These are phyloP conservation scores for Ailanthus altissimus DNA, from an alignment of 345 rosid species.

Conservation along the genomic window DNA sequence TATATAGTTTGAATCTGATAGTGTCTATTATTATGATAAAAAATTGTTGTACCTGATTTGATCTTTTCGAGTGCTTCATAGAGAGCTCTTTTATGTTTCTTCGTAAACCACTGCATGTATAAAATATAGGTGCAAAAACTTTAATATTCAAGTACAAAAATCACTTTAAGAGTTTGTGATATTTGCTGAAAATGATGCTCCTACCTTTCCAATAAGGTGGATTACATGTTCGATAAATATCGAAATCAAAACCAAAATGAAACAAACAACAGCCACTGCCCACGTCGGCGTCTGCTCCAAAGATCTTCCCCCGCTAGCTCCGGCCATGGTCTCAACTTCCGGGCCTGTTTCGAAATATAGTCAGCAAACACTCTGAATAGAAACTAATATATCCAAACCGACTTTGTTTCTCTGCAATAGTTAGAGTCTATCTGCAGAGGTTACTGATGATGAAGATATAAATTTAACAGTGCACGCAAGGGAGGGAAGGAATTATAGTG, in stretches of 20 bases:
- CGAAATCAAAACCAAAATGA: constrained; percentile 50
- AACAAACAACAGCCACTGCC: constrained; percentile 72
- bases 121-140: neutral
- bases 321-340: constrained; percentile 42
- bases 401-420: neutral
- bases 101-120: constrained; percentile 62
- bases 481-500: neutral
- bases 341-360: neutral
- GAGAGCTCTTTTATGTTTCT: constrained; percentile 62
- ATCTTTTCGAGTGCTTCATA: constrained; percentile 90
- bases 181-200: neutral
- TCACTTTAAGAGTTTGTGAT: neutral
- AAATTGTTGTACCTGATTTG: constrained; percentile 60
- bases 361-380: neutral
- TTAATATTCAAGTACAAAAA: neutral
- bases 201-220: constrained; percentile 64
- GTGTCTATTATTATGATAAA: neutral
- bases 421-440: neutral
- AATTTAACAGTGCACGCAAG: too few relatives aligned
- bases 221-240: constrained; percentile 53
- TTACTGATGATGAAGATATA: too few relatives aligned
- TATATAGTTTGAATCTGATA: neutral
- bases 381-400: neutral
- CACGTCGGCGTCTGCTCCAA: constrained; percentile 69
- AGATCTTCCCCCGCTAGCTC: constrained; percentile 42